Conservation (phyloP, 768 basidiomycete genomes). For the Megacollybia marginata region DNA sequence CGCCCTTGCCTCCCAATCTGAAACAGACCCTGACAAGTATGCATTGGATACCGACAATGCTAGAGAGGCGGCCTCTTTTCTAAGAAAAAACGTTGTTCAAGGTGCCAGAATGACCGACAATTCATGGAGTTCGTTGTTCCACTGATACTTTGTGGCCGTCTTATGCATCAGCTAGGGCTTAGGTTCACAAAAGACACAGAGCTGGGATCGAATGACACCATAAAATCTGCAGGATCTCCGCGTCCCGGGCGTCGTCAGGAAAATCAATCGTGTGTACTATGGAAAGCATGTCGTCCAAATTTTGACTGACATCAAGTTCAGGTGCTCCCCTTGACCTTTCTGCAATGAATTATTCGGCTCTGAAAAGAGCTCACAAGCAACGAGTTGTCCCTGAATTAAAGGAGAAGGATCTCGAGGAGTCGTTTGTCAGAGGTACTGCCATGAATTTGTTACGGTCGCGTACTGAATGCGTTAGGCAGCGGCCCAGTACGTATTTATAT, state of each 20-base stretch:
- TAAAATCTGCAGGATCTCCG: slow-evolving; percentile 45
- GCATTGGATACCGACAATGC: slow-evolving; percentile 51
- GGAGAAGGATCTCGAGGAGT: slow-evolving; percentile 81
- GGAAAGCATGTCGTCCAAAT: slow-evolving; percentile 5
- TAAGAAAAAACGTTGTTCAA: slow-evolving; percentile 84
- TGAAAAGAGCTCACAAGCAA: slow-evolving; percentile 61
- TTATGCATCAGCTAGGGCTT: slow-evolving; percentile 39
- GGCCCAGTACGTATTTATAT: slow-evolving; percentile 52
- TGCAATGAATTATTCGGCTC: slow-evolving; percentile 53
- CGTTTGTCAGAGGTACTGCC: slow-evolving; percentile 72
- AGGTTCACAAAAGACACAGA: slow-evolving; percentile 77
- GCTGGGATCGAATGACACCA: slow-evolving; percentile 74
- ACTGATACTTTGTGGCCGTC: neutral
- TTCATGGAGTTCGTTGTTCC: slow-evolving; percentile 46
- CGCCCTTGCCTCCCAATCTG: slow-evolving; percentile 31
- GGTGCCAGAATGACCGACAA: slow-evolving; percentile 45
- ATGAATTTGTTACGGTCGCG: neutral
- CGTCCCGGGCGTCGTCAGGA: slow-evolving; percentile 39
- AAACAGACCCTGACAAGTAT: slow-evolving; percentile 40
- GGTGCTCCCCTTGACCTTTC: slow-evolving; percentile 16
- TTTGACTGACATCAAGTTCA: slow-evolving; percentile 11
- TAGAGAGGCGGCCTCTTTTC: slow-evolving; percentile 63
- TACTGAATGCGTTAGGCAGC: slow-evolving; percentile 44
- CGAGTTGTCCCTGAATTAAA: slow-evolving; percentile 59
- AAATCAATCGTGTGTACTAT: slow-evolving; percentile 23